A percentile compares a stretch with the other conserved stretches of the same genome.
Evolutionary conservation across 257 asterid genomes (phyloP).

Genomic region (Petunia secreta): DNA sequence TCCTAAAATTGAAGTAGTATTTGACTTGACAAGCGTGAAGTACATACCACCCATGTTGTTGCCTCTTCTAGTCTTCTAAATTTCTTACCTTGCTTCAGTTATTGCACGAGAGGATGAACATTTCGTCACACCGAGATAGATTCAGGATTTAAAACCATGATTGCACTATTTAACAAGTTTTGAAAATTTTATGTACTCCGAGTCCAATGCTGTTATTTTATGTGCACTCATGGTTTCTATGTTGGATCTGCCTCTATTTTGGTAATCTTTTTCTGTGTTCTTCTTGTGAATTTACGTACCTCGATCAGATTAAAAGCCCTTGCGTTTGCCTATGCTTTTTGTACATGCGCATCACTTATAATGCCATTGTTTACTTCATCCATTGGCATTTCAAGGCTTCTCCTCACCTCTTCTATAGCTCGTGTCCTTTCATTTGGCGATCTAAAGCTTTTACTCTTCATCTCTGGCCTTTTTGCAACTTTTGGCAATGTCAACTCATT

Average conservation of each 20-base stretch:
- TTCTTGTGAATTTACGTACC: neutral
- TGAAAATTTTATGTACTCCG: neutral
- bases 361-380: constrained; percentile 1
- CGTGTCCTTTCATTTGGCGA: constrained; percentile 16
- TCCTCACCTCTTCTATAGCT: constrained; percentile 28
- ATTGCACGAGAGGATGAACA: neutral
- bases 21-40: neutral
- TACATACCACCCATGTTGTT: neutral
- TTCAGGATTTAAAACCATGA: neutral
- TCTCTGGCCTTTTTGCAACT: neutral
- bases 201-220: neutral
- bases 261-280: neutral
- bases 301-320: neutral
- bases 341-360: neutral
- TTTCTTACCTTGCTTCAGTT: neutral
- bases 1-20: neutral
- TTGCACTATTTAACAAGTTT: neutral
- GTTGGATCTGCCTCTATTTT: neutral
- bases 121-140: neutral
- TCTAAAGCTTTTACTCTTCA: constrained; percentile 9
- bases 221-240: neutral
- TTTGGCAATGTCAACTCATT: constrained; percentile 11
- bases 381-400: constrained; percentile 26
- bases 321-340: no score
- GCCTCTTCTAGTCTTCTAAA: neutral